Evolutionary conservation across 495 filamentous ascomycete species (phyloP).

Genomic region (Hypoxylon fragiforme): DNA sequence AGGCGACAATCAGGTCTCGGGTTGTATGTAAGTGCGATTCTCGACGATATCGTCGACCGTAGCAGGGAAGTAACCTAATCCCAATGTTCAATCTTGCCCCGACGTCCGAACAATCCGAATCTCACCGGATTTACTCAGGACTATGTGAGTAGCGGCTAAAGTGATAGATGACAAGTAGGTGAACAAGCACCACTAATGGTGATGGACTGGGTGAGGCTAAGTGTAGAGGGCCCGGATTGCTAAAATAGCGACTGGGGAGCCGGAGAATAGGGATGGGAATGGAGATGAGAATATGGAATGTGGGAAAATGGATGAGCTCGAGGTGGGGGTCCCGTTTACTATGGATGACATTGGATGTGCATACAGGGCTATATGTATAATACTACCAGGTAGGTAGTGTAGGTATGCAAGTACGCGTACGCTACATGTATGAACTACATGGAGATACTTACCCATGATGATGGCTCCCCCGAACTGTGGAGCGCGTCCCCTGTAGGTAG

Average conservation of each 20-base stretch:
- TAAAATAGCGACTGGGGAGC: conserved; percentile 24
- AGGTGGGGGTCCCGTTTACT: conserved; percentile 22
- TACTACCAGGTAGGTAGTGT: not conserved
- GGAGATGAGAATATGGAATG: conserved; percentile 21
- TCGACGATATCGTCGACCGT: not conserved
- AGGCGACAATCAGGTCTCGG: not conserved
- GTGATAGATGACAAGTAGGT: conserved; percentile 15
- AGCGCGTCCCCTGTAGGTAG: conserved; percentile 26
- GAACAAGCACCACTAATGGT: not conserved
- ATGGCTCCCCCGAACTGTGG: conserved; percentile 30
- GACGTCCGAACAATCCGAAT: conserved; percentile 8
- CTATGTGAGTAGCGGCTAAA: conserved; percentile 27
- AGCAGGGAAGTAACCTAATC: too few relatives aligned
- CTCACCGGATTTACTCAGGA: conserved; percentile 18
- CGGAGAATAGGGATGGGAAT: conserved; percentile 24
- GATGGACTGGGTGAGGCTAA: conserved; percentile 32
- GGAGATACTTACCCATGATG: too few relatives aligned
- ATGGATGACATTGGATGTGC: too few relatives aligned
- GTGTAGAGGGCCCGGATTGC: conserved; percentile 19
- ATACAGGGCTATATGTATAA: too few relatives aligned
- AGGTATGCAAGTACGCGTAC: not conserved
- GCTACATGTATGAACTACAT: too few relatives aligned
- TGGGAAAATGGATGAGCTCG: conserved; percentile 1
- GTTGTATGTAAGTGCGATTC: not conserved
- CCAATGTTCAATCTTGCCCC: too few relatives aligned